Base-by-base conservation (phyloP, 768 basidiomycete species). In the Lactarius psammicola region DNA sequence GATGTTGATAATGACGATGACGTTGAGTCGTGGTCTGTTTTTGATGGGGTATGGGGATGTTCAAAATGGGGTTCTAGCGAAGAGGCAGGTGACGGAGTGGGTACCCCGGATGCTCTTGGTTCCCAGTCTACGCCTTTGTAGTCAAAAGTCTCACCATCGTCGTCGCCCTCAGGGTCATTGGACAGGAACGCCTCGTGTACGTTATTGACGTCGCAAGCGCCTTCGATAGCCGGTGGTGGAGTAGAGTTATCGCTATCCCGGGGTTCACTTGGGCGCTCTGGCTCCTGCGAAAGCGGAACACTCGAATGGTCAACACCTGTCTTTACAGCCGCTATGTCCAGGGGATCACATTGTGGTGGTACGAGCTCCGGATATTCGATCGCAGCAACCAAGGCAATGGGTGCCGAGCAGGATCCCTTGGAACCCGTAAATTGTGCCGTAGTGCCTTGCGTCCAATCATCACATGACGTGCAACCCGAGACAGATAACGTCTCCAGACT, bases 81-180 rank as follows among this genome's bases (percentile, higher is more conserved):
- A 62, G 55, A 28, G 30, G 5, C 8, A 23, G 34, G 28, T 40
- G 38, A 30, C 18, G 38, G 11, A 26, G 23, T 33, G 13, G n/a
- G 33, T 18, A 30, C 26, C 7, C 63, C 33, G 15, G 33, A 20
- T 20, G 18, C 11, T 42, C 56, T 49, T 30, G 56, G 26, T 54
- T 26, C 49, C 42, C 51, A 55, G 28, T 67, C 62, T 18, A 67
- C 33, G 46, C 53, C 61, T 46, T 40, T 46, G 44, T 56, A 67
- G n/a, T 63, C 61, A 33, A 63, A 63, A 10, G 40, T 59, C 31
- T 63, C 62, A 9, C 53, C 49, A 10, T 61, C 61, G 23, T 11
- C 49, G 15, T 62, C 46, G 51, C 40, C 17, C 23, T 59, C 65
- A 15, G 51, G 17, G 9, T 54, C 44, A 51, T 9, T 9, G 1